A percentile compares a stretch with the other conserved stretches of the same genome.
These are phyloP conservation scores for Ogataea paraovalis DNA, from an alignment of 805 yeast species.

Conservation along the genomic window DNA sequence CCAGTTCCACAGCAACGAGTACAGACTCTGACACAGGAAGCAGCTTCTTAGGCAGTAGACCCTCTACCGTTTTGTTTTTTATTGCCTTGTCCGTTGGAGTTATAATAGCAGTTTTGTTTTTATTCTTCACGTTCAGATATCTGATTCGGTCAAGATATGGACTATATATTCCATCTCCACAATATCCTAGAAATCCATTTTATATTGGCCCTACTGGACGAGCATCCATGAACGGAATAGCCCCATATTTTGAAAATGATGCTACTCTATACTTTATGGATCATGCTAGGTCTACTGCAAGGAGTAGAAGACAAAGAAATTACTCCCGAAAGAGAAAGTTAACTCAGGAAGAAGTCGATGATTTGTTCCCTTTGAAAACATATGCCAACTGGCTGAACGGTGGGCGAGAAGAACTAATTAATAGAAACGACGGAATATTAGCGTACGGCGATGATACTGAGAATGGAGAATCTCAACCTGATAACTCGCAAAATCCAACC, in stretches of 20 bases:
- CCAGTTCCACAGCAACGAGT: background rate
- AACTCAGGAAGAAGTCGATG: constrained; percentile 55
- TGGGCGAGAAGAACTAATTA: constrained; percentile 50
- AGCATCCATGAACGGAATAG: constrained; percentile 24
- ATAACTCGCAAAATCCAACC: background rate
- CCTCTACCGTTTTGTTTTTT: constrained; percentile 61
- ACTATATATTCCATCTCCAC: constrained; percentile 39
- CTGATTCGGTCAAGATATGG: constrained; percentile 56
- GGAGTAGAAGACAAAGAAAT: constrained; percentile 28
- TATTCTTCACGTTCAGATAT: constrained; percentile 59
- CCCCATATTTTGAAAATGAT: constrained; percentile 23
- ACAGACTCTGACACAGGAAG: constrained; percentile 1
- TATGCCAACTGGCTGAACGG: constrained; percentile 60
- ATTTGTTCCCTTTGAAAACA: constrained; percentile 53
- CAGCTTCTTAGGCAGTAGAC: constrained; percentile 39
- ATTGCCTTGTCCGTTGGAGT: constrained; percentile 62
- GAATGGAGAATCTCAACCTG: constrained; percentile 19
- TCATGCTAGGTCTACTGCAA: constrained; percentile 5
- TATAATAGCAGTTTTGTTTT: constrained; percentile 48
- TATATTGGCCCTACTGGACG: constrained; percentile 23
- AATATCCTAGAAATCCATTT: constrained; percentile 21
- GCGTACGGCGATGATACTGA: constrained; percentile 38
- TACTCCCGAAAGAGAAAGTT: constrained; percentile 45
- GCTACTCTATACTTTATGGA: constrained; percentile 4
- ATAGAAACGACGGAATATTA: constrained; percentile 36